Conservation (phyloP, 2,329 filamentous ascomycete species). For the Elsinoe perseae region DNA sequence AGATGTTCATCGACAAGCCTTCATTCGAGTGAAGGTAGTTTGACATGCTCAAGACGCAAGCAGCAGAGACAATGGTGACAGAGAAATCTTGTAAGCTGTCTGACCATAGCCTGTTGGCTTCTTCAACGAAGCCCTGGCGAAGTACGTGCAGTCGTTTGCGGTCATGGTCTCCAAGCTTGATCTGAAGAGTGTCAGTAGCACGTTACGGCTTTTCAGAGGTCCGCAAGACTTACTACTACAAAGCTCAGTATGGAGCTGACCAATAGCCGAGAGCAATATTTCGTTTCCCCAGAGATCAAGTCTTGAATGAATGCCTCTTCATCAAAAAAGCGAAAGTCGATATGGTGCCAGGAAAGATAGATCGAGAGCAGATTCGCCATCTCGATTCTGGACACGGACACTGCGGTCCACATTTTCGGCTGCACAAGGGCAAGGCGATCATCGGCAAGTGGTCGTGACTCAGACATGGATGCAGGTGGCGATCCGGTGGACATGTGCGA, state of each 20-base stretch:
- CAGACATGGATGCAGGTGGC: not conserved
- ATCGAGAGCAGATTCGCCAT: conserved; percentile 2
- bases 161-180: not conserved
- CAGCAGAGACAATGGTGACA: not conserved
- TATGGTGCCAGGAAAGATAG: conserved; percentile 3
- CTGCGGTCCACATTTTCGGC: not conserved
- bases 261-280: not conserved
- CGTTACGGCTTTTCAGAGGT: not conserved
- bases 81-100: not conserved
- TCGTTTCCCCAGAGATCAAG: not conserved
- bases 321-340: not conserved
- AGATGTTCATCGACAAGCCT: not conserved
- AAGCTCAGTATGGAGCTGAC: not conserved
- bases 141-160: not conserved
- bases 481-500: not conserved
- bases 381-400: not conserved
- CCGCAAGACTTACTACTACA: not conserved
- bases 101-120: not conserved
- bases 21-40: not conserved
- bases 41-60: not conserved
- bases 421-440: not conserved
- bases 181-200: not conserved
- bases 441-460: not conserved
- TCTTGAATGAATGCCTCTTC: not conserved
- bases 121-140: not conserved